Evolutionary conservation across 2,329 filamentous ascomycete genomes (phyloP), one percentile per base, ranked within the genome.

Genomic region (Ilyonectria sp.): DNA sequence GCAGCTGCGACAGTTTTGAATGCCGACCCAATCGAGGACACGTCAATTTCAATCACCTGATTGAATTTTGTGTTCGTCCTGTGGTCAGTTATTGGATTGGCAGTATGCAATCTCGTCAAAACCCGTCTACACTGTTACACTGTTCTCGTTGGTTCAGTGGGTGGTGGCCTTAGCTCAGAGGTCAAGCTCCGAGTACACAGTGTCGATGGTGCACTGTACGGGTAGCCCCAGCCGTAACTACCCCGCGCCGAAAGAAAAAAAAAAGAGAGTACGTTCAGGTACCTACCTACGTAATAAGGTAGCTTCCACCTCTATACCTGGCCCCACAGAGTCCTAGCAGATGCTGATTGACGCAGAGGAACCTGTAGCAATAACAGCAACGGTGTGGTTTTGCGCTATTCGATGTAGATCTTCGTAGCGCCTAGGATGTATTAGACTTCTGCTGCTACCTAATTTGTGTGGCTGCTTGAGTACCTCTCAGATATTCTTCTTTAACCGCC

Each of bases 181-280:
- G 26, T 26, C 26, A 26, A 5, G 26, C 4, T 6, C 26, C 26
- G 26, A 26, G 26, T 26, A 4, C 13, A 40, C 37, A 40, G 37
- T 40, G 37, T 40, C 11, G 11, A 15, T 17, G 4, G 5, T 4
- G 37, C 37, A 40, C 37, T 15, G 37, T 40, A 26, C 26, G 26
- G 26, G 1, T 26, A 26, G 26, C 6, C 26, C 26, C 26, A 26
- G 26, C 26, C 21, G 21, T 21, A 21, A 26, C 4, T 43, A 43
- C 40, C 40, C 40, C 40, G 40, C 40, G 40, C 40, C 17, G 40
- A 43, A 43, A n/a, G 13, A 43, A 43, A 43, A 43, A 63, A 26
- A 26, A 26, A 26, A 26, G 5, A 26, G 6, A 26, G 26, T 26
- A 26, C 26, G 26, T 26, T 5, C 26, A 21, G 21, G 21, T 21